Percentiles rank a stretch among this genome's conserved stretches.
Evolutionary conservation across 306 rosid species (phyloP).

Genomic region (Lathyrus tuberosus): DNA sequence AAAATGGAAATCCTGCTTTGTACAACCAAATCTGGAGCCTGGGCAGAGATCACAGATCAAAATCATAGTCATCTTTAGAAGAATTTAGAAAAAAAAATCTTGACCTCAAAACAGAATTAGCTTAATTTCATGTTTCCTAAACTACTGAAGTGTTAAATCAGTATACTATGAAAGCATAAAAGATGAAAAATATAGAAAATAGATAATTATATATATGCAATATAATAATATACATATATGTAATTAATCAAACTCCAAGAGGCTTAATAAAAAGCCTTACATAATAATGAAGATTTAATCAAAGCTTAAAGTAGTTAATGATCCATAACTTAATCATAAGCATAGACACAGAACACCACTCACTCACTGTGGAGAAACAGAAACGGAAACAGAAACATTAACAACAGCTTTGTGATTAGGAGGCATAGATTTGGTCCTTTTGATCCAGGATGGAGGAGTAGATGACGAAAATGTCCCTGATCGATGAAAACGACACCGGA

Average conservation of each 20-base stretch:
- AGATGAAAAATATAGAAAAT: neutral
- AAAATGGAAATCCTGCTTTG: neutral
- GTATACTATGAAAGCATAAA: neutral
- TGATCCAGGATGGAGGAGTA: slow-evolving; percentile 59
- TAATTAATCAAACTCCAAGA: neutral
- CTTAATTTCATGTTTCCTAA: neutral
- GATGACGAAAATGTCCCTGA: slow-evolving; percentile 56
- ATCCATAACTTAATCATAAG: neutral
- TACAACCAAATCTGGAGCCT: neutral
- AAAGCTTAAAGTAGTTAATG: slow-evolving; percentile 3
- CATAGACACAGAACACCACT: neutral
- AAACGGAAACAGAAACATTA: slow-evolving; percentile 32
- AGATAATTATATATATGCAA: neutral
- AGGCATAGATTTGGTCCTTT: slow-evolving; percentile 66
- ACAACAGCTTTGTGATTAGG: slow-evolving; percentile 39
- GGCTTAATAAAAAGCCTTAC: neutral
- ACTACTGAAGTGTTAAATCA: neutral
- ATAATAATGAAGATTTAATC: neutral
- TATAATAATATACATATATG: neutral
- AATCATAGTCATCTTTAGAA: neutral
- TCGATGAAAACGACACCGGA: slow-evolving; percentile 85
- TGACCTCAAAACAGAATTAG: neutral
- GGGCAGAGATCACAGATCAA: neutral
- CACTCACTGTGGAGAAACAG: slow-evolving; percentile 32
- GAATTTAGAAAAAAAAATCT: neutral